These are phyloP conservation scores for Aspergillus sparsus DNA, from an alignment of 495 filamentous ascomycete genomes.

Conservation along the genomic window DNA sequence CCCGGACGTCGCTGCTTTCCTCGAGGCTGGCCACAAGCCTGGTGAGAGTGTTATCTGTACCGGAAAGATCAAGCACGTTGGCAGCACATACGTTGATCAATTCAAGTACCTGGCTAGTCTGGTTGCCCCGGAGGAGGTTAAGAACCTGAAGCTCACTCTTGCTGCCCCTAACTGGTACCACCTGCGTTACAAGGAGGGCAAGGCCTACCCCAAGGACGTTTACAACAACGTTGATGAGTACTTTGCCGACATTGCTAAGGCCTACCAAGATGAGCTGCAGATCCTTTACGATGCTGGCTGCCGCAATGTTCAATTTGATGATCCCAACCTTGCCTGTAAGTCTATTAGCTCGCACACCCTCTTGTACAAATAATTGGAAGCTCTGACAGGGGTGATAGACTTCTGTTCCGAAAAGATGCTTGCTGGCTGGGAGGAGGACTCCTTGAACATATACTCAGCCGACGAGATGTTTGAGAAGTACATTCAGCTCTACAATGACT, in stretches of 20 bases:
- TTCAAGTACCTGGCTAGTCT: slow-evolving; percentile 67
- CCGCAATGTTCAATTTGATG: slow-evolving; percentile 73
- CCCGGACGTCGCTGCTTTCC: slow-evolving; percentile 76
- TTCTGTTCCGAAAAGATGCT: slow-evolving; percentile 80
- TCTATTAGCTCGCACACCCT: background rate
- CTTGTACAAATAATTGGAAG: slow-evolving; percentile 2
- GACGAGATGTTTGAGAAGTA: slow-evolving; percentile 73
- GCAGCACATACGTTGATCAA: slow-evolving; percentile 63
- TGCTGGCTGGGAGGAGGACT: slow-evolving; percentile 62
- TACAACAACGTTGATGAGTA: slow-evolving; percentile 70
- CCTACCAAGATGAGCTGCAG: slow-evolving; percentile 66
- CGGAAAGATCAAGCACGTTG: slow-evolving; percentile 68
- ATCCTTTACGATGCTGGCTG: slow-evolving; percentile 68
- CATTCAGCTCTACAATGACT: slow-evolving; percentile 75
- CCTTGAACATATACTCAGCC: slow-evolving; percentile 54
- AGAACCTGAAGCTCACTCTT: slow-evolving; percentile 70
- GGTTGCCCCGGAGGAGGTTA: slow-evolving; percentile 58
- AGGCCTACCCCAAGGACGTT: slow-evolving; percentile 64
- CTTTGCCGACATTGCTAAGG: slow-evolving; percentile 72
- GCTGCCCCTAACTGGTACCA: slow-evolving; percentile 76
- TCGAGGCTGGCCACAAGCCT: slow-evolving; percentile 69
- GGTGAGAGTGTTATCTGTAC: slow-evolving; percentile 73
- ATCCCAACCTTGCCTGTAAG: slow-evolving; percentile 75
- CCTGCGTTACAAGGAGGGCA: slow-evolving; percentile 68
- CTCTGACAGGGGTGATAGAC: slow-evolving; percentile 43